Base-by-base conservation (phyloP, 169 alveolate genomes). In the Eimeria zaria region DNA sequence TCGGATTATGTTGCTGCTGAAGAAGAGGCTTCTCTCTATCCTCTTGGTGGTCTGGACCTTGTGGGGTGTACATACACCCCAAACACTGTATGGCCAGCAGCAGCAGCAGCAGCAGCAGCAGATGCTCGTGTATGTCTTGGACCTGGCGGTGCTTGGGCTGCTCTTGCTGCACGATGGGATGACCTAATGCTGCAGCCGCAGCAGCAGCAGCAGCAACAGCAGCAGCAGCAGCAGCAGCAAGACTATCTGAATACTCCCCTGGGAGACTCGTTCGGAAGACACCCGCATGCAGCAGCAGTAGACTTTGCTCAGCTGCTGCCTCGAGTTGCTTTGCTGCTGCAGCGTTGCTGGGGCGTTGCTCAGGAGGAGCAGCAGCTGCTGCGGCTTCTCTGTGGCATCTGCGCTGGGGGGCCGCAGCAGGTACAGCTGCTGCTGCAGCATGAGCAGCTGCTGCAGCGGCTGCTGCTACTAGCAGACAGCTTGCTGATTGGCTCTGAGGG, bases 251-350 rank as follows among this genome's bases (percentile, higher is more conserved):
- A 81, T 46, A 46, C 36, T n/a, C 71, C 90, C 27, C 73, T 81
- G 24, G 90, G 90, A 48, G 90, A 51, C 39, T 81, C 90, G 39
- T 81, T 81, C 51, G 90, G 90, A n/a, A 46, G 71, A 81, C 90
- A 81, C 90, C 73, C 90, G 90, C 90, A 81, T 81, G 90, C 90
- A 81, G 90, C 90, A 53, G 90, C 90, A 81, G 27, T 33, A 22
- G 90, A 81, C 73, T 81, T 81, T n/a, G 71, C 73, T 39, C 90
- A 12, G 90, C 73, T 81, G 67, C 90, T 81, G 90, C 90, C 90
- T 33, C 90, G 90, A 24, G 90, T 30, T 44, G 90, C 90, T 53
- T 8, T 53, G 90, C 71, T 81, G 90, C 90, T 81, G 90, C 90
- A 46, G 73, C 73, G 73, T 18, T 81, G 67, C 90, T 81, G 73